Conservation (phyloP, 441 rosid species). For the Adansonia grandidieri region DNA sequence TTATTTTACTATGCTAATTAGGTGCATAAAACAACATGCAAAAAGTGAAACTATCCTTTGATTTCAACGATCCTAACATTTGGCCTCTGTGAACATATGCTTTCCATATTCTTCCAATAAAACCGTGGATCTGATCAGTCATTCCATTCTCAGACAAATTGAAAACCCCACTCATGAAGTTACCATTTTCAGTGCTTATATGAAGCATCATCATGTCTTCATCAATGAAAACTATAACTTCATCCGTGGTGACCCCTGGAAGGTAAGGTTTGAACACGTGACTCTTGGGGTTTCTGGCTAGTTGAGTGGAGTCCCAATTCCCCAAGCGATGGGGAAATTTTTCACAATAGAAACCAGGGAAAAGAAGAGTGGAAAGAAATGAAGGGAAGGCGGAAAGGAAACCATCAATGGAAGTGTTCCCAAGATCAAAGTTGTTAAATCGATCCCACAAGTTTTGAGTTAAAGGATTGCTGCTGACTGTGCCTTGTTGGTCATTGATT, state of each 20-base stretch:
- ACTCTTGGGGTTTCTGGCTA: constrained; percentile 51
- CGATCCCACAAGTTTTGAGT: constrained; percentile 37
- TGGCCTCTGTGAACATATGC: constrained; percentile 38
- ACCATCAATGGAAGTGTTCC: constrained; percentile 36
- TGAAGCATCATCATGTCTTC: constrained; percentile 49
- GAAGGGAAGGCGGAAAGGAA: constrained; percentile 32
- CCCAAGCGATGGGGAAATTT: constrained; percentile 30
- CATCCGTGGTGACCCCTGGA: constrained; percentile 35
- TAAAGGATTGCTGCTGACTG: not conserved
- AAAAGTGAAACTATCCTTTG: constrained; percentile 22
- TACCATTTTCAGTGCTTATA: constrained; percentile 43
- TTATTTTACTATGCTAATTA: not conserved
- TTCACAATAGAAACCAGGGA: not conserved
- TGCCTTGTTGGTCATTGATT: constrained; percentile 28
- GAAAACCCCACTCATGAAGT: constrained; percentile 45
- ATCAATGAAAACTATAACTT: constrained; percentile 53
- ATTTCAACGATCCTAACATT: constrained; percentile 48
- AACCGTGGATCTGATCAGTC: constrained; percentile 42
- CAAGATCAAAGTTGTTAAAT: constrained; percentile 28
- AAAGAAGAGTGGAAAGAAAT: constrained; percentile 17
- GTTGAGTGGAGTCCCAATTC: constrained; percentile 29
- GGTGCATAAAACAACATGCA: not conserved
- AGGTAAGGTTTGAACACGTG: constrained; percentile 56
- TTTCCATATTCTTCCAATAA: constrained; percentile 35
- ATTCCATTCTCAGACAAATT: constrained; percentile 40